A percentile compares a stretch with the other conserved stretches of the same genome.
These are phyloP conservation scores for Fusarium tanahbumbuense DNA, from an alignment of 2,329 filamentous ascomycete genomes.

Conservation along the genomic window DNA sequence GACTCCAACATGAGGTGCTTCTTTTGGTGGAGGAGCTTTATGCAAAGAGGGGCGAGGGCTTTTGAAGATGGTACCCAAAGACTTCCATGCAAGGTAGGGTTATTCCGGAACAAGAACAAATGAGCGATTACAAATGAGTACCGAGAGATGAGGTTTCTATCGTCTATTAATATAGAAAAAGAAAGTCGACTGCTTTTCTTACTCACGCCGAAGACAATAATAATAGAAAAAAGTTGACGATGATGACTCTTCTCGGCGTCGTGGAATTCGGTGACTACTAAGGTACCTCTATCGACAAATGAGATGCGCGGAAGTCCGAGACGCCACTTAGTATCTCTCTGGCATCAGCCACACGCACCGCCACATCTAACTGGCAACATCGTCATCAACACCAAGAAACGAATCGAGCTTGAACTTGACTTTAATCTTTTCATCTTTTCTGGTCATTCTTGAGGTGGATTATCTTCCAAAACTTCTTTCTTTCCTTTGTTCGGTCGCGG, in stretches of 20 bases:
- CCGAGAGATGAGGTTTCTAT: not conserved
- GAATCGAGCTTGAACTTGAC: conserved; percentile 12
- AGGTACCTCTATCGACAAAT: conserved; percentile 19
- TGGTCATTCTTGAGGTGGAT: not conserved
- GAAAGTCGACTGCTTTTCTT: not conserved
- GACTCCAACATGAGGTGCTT: conserved; percentile 32
- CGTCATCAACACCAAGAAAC: conserved; percentile 18
- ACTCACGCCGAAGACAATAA: conserved; percentile 4
- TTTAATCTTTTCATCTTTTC: conserved; percentile 1
- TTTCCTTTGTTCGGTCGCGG: not conserved
- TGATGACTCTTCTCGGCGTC: conserved; percentile 39
- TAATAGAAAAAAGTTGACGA: not conserved
- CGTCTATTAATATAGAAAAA: not conserved
- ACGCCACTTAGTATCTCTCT: conserved; percentile 11
- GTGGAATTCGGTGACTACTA: conserved; percentile 22
- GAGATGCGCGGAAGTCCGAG: conserved; percentile 14
- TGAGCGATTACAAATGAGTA: not conserved
- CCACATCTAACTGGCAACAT: conserved; percentile 20
- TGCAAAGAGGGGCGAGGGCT: conserved; percentile 32
- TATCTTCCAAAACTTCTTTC: not conserved
- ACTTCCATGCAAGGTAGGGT: conserved; percentile 5
- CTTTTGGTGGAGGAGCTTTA: conserved; percentile 29
- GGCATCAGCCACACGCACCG: conserved; percentile 10
- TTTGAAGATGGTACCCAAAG: conserved; percentile 18
- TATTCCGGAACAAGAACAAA: conserved; percentile 10